Conservation (phyloP, 2,329 filamentous ascomycete species). For the Diaporthe ampelina region DNA sequence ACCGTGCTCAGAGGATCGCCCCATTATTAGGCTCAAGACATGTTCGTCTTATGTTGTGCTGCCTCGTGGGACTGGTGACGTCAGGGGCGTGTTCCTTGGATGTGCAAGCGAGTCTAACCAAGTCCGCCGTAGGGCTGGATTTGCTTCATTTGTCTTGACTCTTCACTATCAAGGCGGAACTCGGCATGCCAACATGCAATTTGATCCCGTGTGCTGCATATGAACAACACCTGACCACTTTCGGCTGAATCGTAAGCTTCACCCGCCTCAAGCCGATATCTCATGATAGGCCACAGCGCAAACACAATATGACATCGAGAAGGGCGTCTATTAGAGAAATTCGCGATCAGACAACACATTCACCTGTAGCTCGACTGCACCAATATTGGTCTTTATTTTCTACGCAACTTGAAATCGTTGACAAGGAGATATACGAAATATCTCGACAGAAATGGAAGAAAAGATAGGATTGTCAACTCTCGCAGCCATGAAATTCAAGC, state of each 20-base stretch:
- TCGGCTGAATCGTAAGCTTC: neutral
- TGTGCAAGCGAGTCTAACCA: constrained; percentile 4
- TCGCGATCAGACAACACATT: neutral
- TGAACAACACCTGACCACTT: neutral
- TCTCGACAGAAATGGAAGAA: no score
- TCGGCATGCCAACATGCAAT: neutral
- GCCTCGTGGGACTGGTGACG: constrained; percentile 19
- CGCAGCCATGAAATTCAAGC: neutral
- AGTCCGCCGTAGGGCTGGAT: constrained; percentile 10
- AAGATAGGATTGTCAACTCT: neutral
- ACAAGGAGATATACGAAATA: no score
- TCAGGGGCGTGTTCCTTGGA: constrained; percentile 12
- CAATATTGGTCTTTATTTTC: neutral
- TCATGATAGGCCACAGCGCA: neutral
- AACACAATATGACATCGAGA: neutral
- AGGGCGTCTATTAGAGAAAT: neutral
- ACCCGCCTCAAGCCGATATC: neutral
- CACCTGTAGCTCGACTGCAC: neutral
- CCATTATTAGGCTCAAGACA: neutral
- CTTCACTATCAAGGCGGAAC: neutral
- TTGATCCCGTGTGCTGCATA: neutral
- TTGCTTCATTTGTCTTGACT: neutral
- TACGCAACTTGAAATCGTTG: no score
- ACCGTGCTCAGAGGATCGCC: neutral
- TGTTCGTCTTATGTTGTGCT: constrained; percentile 27